Base-by-base conservation (phyloP, 306 rosid genomes). In the peach (Prunus persica) region DNA sequence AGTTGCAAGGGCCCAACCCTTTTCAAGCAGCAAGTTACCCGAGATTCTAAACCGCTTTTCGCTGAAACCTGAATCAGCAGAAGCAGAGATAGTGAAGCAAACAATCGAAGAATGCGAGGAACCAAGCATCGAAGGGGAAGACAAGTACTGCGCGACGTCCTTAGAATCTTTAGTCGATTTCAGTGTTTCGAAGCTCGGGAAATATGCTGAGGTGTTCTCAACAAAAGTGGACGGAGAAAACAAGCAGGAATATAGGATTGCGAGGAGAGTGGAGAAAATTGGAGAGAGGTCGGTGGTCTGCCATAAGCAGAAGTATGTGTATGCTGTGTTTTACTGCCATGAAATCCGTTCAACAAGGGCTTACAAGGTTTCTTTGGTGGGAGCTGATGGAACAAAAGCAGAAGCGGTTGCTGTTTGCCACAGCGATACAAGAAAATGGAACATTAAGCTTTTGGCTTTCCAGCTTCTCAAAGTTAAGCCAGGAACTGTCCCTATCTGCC, bases 281-380 rank as follows among this genome's bases (percentile, higher is more conserved):
- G 83, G 83, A 12, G 77, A 82, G 30, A 82, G 5, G 16, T 72
- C 76, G 8, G 77, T 86, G 43, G 81, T 57, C 32, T 86, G 87
- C 47, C 89, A 86, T 15, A 86, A 75, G 45, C 56, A 69, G 66
- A 80, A 71, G 61, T 80, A 82, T 18, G 79, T 66, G 3, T 69
- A 86, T 56, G 87, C 79, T 34, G 87, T 83, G 62, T 83, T 79
- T 50, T 82, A 77, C 24, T 86, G 89, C 67, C 89, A 86, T 30
- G 78, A 73, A 61, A 28, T 74, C 3, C 72, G 14, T 1, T 64
- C 63, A 4, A 61, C 81, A 14, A 77, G 70, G 56, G 60, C 82
- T 25, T 86, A 82, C 46, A 25, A 2, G 57, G 84, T 86, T 22
- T 77, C 87, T 1, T 32, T 82, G 81, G 83, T 56, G 62, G 73